A percentile compares a stretch with the other conserved stretches of the same genome.
Evolutionary conservation across 352 stramenopile species (phyloP).

Genomic region (Pythium angustatum): DNA sequence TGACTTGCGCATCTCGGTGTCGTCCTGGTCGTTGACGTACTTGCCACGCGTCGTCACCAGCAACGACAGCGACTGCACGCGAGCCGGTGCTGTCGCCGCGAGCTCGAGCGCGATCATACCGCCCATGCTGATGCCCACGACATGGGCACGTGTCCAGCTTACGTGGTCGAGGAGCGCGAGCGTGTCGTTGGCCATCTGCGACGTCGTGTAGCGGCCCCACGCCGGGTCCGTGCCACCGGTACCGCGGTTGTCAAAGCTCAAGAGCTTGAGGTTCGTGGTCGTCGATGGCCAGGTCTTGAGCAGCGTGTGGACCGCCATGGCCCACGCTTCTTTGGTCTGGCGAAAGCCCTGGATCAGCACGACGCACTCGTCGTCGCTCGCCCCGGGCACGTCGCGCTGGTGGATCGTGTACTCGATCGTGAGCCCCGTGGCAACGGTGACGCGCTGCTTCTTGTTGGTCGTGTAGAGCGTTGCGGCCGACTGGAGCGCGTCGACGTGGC

Average conservation of each 20-base stretch:
- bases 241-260: constrained; percentile 67
- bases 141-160: constrained; percentile 45
- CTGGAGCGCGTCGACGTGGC: constrained; percentile 47
- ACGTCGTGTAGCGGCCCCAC: constrained; percentile 56
- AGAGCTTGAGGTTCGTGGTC: constrained; percentile 37
- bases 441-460: constrained; percentile 31
- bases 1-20: constrained; percentile 25
- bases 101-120: constrained; percentile 62
- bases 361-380: constrained; percentile 19
- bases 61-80: constrained; percentile 53
- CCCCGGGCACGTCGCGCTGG: not conserved
- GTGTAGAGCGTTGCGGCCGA: constrained; percentile 35
- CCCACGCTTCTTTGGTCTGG: constrained; percentile 28
- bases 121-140: constrained; percentile 40
- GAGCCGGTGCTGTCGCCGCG: constrained; percentile 38
- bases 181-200: constrained; percentile 60
- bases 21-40: constrained; percentile 33
- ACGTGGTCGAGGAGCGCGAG: constrained; percentile 54
- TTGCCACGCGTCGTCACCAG: constrained; percentile 51
- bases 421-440: constrained; percentile 41
- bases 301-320: constrained; percentile 20
- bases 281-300: constrained; percentile 9
- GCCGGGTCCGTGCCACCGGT: constrained; percentile 45
- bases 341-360: constrained; percentile 37
- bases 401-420: constrained; percentile 43